Percentiles rank a stretch among this genome's conserved stretches.
Evolutionary conservation across 768 basidiomycete species (phyloP).

Genomic region (Hericium erinaceus): DNA sequence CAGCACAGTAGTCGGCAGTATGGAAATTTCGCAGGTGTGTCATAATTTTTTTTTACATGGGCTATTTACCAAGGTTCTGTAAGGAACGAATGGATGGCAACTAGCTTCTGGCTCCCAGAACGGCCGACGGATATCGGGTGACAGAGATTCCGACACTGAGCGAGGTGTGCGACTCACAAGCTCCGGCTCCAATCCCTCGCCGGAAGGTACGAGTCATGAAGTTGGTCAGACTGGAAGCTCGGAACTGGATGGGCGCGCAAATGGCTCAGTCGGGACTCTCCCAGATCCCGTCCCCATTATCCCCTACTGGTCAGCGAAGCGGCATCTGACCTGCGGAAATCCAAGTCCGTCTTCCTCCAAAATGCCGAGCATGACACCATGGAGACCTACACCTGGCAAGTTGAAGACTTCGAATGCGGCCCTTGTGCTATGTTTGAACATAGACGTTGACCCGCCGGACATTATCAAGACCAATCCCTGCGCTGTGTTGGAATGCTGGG

Average conservation of each 20-base stretch:
- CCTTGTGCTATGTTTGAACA: conserved; percentile 88
- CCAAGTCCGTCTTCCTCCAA: conserved; percentile 62
- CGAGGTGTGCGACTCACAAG: conserved; percentile 22
- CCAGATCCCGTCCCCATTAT: conserved; percentile 47
- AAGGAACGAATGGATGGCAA: conserved; percentile 11
- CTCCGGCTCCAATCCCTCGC: conserved; percentile 22
- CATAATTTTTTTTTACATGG: too few species aligned
- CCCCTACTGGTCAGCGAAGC: conserved; percentile 81
- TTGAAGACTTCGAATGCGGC: conserved; percentile 88
- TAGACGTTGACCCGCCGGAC: conserved; percentile 96
- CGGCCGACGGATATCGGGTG: conserved; percentile 11
- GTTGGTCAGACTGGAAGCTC: conserved; percentile 19
- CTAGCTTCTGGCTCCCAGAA: conserved; percentile 8
- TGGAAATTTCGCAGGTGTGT: neutral
- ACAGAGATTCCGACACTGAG: conserved; percentile 23
- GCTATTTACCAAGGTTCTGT: neutral
- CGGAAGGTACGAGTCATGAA: conserved; percentile 14
- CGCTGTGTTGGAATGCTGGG: conserved; percentile 93
- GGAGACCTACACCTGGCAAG: conserved; percentile 78
- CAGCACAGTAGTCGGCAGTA: neutral
- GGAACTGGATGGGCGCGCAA: conserved; percentile 20
- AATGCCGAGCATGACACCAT: conserved; percentile 58
- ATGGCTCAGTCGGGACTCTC: conserved; percentile 21
- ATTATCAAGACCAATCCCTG: conserved; percentile 96
- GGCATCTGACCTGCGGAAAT: conserved; percentile 87